Base-by-base conservation (phyloP, 106 monocot species). In the Dendrobium huoshanense region DNA sequence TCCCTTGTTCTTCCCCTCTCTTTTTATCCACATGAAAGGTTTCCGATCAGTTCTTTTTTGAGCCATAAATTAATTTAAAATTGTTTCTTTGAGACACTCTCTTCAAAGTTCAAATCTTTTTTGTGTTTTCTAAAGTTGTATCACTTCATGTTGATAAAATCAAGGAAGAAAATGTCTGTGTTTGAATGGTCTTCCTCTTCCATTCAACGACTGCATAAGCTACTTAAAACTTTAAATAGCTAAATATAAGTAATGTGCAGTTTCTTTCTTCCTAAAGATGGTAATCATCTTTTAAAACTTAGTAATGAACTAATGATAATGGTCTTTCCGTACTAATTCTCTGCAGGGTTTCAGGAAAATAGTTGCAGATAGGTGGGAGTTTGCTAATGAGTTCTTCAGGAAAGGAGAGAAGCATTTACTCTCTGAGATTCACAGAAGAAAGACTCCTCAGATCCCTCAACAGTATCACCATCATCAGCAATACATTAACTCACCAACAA, bases 321-420 rank as follows among this genome's bases (percentile, higher is more conserved):
- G 64, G 25, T 9, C 25, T 65, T 65, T 25, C 15, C 24, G 24
- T 19, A 1, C 58, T 58, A 58, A 58, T 19, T 58, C 13, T 65
- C 6, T 49, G 65, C 81, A 88, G 88, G 88, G 88, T 0, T 88
- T 88, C 83, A 88, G 88, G 51, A 88, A 88, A 83, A 85, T 85
- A 64, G 85, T 88, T 18, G 85, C 88, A 55, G 88, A 88, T 10
- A 81, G 88, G 73, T 88, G 88, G 88, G 88, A 88, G 81, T 88
- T 88, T 18, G 88, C 88, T 22, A 88, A 88, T 40, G 88, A 88
- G 56, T 83, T 85, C 67, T 88, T 88, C 83, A 82, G 80, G 27
- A 89, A 80, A 80, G 89, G 89, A n/a, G 85, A 83, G 85, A 89
- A 87, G 85, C 86, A 89, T 78, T 47, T 87, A 20, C 85, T 89